Conservation (phyloP, 306 rosid genomes). For the Elaeagnus macrophylla region DNA sequence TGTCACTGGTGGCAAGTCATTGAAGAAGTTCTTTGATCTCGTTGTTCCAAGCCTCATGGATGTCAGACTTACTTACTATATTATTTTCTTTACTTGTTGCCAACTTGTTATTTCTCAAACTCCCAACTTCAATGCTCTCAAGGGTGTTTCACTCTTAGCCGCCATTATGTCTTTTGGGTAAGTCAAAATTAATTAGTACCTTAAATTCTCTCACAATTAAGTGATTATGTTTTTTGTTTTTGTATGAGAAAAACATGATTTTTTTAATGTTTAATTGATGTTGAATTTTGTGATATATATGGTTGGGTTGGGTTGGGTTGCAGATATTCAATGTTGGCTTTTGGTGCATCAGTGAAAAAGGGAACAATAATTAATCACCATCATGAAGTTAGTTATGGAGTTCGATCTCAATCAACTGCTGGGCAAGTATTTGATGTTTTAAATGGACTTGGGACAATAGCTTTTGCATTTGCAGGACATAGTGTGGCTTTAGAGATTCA, state of each 20-base stretch:
- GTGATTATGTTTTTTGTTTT: no score
- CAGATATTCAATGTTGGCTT: slow-evolving; percentile 45
- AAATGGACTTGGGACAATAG: slow-evolving; percentile 54
- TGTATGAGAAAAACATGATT: no score
- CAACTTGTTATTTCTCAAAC: slow-evolving; percentile 47
- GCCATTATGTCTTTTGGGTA: slow-evolving; percentile 55
- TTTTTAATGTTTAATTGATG: no score
- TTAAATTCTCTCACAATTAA: no score
- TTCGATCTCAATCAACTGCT: slow-evolving; percentile 25
- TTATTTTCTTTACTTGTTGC: slow-evolving; percentile 23
- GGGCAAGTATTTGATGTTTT: slow-evolving; percentile 33
- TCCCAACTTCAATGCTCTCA: slow-evolving; percentile 55
- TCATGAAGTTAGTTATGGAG: slow-evolving; percentile 20
- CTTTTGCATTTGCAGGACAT: slow-evolving; percentile 65
- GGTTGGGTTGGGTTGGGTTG: neutral
- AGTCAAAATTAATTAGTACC: no score
- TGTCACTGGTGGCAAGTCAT: slow-evolving; percentile 62
- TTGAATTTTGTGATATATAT: no score
- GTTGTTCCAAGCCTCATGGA: neutral
- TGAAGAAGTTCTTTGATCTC: slow-evolving; percentile 44
- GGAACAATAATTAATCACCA: slow-evolving; percentile 17
- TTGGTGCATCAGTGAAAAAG: slow-evolving; percentile 20
- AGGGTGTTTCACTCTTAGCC: slow-evolving; percentile 38
- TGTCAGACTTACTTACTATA: slow-evolving; percentile 36
- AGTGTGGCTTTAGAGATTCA: slow-evolving; percentile 60